Base-by-base conservation (phyloP, 306 rosid genomes). In the Cercis canadensis region DNA sequence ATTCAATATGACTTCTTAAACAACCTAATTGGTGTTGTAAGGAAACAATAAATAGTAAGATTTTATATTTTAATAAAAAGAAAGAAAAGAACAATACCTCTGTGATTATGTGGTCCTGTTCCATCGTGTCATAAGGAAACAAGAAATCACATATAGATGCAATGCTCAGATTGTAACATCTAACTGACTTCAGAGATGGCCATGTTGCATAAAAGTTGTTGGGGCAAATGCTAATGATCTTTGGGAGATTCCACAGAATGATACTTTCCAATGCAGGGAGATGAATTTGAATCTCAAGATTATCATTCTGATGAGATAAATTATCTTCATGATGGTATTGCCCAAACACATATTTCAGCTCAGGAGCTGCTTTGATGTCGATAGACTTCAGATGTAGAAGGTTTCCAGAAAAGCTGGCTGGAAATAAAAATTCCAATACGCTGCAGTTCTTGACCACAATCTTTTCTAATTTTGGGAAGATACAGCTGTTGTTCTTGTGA, bases 311-410 rank as follows among this genome's bases (percentile, higher is more conserved):
- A 53, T 1, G 11, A 12, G 2, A 24, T 24, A 3, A 24, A 24
- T 24, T 3, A 24, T 24, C 2, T 24, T 24, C 66, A 70, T 11
- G 6, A 45, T 8, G 10, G 11, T 32, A 11, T 5, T 12, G 21
- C 16, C 66, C 75, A 16, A 57, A 6, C 36, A 70, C 47, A 52
- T 70, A 57, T 16, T 57, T 56, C 39, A 70, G 11, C 11, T 12
- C 1, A 0, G 43, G 0, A 37, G 43, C 43, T 1, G 3, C n/a
- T n/a, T n/a, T n/a, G 43, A 37, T 7, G 0, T 0, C 10, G 2
- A 37, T 7, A 7, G 43, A 37, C 0, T 37, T 9, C 9, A 37
- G 10, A 6, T 37, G 43, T 5, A 6, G 10, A 37, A 37, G 43
- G 7, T 9, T 9, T 1, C 43, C 43, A 37, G 43, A 37, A 37